Base-by-base conservation (phyloP, 495 filamentous ascomycete genomes). In the Xylaria venustula region DNA sequence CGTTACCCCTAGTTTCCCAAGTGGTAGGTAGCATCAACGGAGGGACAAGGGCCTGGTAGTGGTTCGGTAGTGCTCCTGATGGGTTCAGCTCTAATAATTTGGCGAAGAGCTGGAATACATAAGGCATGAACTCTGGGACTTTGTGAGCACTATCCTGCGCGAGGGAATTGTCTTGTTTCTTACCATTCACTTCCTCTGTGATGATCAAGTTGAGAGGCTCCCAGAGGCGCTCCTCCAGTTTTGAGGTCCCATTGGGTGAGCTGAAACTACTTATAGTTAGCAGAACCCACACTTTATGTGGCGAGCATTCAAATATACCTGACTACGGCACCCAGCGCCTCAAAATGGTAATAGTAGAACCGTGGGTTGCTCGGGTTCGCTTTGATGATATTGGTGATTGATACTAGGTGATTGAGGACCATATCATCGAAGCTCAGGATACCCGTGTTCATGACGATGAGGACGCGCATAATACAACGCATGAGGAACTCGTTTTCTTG, bases 401-500 rank as follows among this genome's bases (percentile, higher is more conserved):
- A 88, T 66, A 94, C 85, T 54, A 98, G 77, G 70, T 93, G 89
- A 26, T 82, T 75, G 14, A 98, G 77, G 15, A 96, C 83, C 66
- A 78, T 80, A 63, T 96, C 91, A 3, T 85, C 81, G 54, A 90
- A 81, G n/a, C 85, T 78, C 26, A 85, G 67, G 14, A 91, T 81
- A 47, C 85, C 84, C 19, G 96, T 93, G 69, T 87, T 89, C 71
- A 97, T 88, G 57, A 97, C 91, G 61, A 98, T 90, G 58, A 99
- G 78, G 8, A 98, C 92, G 53, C 95, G 83, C 95, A 99, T 99
- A 26, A 97, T 89, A 72, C 95, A 98, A 54, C 89, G 88, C 92
- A 99, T 97, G 62, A 99, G 75, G 72, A 97, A 99, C 71, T 99
- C 95, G 68, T 99, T 98, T 75, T 99, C 95, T 71, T 98, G 94